These are phyloP conservation scores for Pleurotus tuber-regium DNA, from an alignment of 768 basidiomycete species.

Conservation along the genomic window DNA sequence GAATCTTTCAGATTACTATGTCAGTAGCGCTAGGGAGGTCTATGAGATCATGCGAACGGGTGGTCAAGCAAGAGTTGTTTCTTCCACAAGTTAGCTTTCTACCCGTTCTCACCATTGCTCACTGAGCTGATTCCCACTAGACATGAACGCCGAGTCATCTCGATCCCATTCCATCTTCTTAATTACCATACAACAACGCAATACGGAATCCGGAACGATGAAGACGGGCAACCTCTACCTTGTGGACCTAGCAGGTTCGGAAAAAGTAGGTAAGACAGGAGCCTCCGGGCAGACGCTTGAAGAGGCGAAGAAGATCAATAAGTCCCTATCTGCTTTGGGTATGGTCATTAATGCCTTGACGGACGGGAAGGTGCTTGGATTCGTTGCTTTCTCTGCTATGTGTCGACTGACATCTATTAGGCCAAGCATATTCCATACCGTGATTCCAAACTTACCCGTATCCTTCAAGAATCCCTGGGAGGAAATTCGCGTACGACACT, in stretches of 20 bases:
- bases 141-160: conserved; percentile 99
- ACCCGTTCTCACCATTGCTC: conserved; percentile 1
- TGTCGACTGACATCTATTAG: conserved; percentile 37
- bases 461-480: conserved; percentile 96
- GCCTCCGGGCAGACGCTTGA: conserved; percentile 98
- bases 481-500: conserved; percentile 94
- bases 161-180: conserved; percentile 99
- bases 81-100: conserved; percentile 78
- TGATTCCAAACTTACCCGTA: conserved; percentile 98
- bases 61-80: conserved; percentile 85
- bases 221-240: conserved; percentile 97
- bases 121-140: conserved; percentile 36
- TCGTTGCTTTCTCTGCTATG: conserved; percentile 6
- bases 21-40: conserved; percentile 91
- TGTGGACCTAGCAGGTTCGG: conserved; percentile 97
- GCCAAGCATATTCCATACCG: conserved; percentile 97
- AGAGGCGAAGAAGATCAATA: conserved; percentile 99
- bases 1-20: conserved; percentile 96
- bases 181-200: conserved; percentile 94
- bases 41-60: conserved; percentile 99
- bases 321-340: conserved; percentile 93
- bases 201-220: conserved; percentile 92
- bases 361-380: conserved; percentile 75
- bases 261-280: conserved; percentile 99
- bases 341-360: conserved; percentile 99